phyloP scores from a whole-genome alignment of 805 yeast genomes.

The Sugiyamaella qingdaonensis region DNA sequence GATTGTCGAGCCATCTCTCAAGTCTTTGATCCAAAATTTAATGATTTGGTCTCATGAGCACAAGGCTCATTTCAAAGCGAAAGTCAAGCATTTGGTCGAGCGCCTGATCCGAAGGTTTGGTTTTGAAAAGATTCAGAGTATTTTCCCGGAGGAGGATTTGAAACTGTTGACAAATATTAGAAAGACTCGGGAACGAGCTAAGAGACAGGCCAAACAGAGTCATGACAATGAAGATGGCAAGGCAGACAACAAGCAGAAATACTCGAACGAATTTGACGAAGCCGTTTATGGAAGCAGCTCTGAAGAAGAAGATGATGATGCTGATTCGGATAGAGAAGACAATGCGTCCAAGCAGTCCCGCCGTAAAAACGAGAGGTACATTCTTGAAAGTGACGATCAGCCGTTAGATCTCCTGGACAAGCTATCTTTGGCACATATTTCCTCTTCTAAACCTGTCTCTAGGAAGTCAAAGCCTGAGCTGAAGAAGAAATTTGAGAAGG shows the following conservation, averaged over 20 bases:
- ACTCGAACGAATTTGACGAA: slow-evolving; percentile 86
- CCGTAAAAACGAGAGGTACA: slow-evolving; percentile 48
- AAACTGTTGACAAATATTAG: slow-evolving; percentile 81
- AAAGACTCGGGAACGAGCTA: slow-evolving; percentile 79
- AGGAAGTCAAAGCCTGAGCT: slow-evolving; percentile 34
- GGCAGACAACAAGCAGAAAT: slow-evolving; percentile 27
- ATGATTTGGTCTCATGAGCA: slow-evolving; percentile 95
- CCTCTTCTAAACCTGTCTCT: slow-evolving; percentile 78
- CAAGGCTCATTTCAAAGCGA: slow-evolving; percentile 89
- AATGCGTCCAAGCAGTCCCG: slow-evolving; percentile 13
- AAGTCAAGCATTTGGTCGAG: slow-evolving; percentile 89
- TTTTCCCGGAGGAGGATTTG: slow-evolving; percentile 86
- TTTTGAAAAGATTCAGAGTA: slow-evolving; percentile 71
- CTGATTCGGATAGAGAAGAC: slow-evolving; percentile 26
- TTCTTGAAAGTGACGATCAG: slow-evolving; percentile 66
- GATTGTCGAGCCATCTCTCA: slow-evolving; percentile 64
- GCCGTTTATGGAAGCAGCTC: slow-evolving; percentile 77
- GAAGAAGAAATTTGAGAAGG: slow-evolving; percentile 41
- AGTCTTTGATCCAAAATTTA: slow-evolving; percentile 67
- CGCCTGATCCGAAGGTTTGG: slow-evolving; percentile 88
- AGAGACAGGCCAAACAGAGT: slow-evolving; percentile 55
- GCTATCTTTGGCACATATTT: slow-evolving; percentile 78
- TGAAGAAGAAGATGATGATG: slow-evolving; percentile 50
- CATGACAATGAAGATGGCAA: slow-evolving; percentile 31
- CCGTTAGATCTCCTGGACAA: slow-evolving; percentile 90